Conservation (phyloP, 2,329 filamentous ascomycete species). For the Colletotrichum truncatum region DNA sequence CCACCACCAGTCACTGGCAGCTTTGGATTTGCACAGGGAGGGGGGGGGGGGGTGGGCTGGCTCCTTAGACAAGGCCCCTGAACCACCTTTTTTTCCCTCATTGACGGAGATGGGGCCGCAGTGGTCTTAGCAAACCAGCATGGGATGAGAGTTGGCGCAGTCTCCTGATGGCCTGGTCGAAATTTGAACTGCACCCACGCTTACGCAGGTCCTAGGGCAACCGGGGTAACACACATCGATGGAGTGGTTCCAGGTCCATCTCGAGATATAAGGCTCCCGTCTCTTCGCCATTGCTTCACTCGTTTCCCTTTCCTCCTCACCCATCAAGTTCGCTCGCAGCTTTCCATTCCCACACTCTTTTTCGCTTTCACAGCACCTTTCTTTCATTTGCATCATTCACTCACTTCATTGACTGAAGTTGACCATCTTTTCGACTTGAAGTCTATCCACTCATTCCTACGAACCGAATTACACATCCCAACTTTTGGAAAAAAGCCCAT, state of each 20-base stretch:
- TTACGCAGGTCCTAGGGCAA: slow-evolving; percentile 6
- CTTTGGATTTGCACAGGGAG: slow-evolving; percentile 26
- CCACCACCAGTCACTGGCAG: neutral
- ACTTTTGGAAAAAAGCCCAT: slow-evolving; percentile 18
- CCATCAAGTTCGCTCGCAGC: slow-evolving; percentile 26
- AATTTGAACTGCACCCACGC: slow-evolving; percentile 15
- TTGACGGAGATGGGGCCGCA: slow-evolving; percentile 12
- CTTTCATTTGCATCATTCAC: slow-evolving; percentile 26
- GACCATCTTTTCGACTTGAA: slow-evolving; percentile 26
- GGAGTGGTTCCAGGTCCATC: neutral
- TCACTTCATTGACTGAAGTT: slow-evolving; percentile 32
- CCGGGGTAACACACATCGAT: neutral
- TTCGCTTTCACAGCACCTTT: slow-evolving; percentile 27
- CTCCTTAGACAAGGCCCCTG: slow-evolving; percentile 1
- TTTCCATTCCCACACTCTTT: slow-evolving; percentile 30
- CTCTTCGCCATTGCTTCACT: neutral
- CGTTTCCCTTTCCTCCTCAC: neutral
- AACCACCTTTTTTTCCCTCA: neutral
- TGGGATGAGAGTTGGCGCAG: slow-evolving; percentile 16
- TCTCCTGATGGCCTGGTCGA: slow-evolving; percentile 24
- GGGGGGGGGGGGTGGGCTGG: too few species aligned
- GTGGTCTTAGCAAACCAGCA: slow-evolving; percentile 6
- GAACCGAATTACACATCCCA: neutral
- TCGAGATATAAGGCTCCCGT: slow-evolving; percentile 28
- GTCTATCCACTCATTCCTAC: slow-evolving; percentile 18